Conservation (phyloP, 768 basidiomycete genomes). For the Podaxis pistillaris region DNA sequence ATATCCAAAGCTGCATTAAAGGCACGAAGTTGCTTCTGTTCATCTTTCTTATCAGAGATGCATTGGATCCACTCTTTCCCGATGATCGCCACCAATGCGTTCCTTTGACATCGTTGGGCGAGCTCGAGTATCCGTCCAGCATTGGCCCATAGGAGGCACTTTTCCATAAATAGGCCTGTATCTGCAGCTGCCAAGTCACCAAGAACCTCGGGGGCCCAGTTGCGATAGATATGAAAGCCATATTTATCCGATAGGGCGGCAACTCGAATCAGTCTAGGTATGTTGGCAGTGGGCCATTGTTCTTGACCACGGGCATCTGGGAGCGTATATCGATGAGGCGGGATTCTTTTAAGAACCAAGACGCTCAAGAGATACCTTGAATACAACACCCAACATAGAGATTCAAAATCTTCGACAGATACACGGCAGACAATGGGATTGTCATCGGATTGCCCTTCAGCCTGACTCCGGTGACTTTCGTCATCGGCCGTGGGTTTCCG, state of each 20-base stretch:
- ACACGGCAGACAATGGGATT: neutral
- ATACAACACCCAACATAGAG: constrained; percentile 4
- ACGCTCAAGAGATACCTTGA: neutral
- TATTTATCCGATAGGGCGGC: neutral
- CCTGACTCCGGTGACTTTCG: neutral
- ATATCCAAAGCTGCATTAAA: neutral
- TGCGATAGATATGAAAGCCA: neutral
- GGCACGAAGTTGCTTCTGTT: neutral
- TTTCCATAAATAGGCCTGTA: neutral
- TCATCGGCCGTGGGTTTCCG: neutral
- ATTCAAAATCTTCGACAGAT: neutral
- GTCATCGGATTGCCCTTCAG: neutral
- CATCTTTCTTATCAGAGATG: neutral
- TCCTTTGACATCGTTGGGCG: neutral
- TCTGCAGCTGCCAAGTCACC: neutral
- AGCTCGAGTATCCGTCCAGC: neutral
- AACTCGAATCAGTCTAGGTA: neutral
- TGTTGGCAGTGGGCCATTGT: neutral
- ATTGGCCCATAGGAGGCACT: neutral
- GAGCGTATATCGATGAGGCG: neutral
- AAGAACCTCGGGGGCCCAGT: constrained; percentile 1
- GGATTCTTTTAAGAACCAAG: neutral
- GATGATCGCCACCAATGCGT: neutral
- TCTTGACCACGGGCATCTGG: neutral
- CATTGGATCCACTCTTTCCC: neutral